Evolutionary conservation across 805 yeast genomes (phyloP).

Genomic region (Starmerella stellata): DNA sequence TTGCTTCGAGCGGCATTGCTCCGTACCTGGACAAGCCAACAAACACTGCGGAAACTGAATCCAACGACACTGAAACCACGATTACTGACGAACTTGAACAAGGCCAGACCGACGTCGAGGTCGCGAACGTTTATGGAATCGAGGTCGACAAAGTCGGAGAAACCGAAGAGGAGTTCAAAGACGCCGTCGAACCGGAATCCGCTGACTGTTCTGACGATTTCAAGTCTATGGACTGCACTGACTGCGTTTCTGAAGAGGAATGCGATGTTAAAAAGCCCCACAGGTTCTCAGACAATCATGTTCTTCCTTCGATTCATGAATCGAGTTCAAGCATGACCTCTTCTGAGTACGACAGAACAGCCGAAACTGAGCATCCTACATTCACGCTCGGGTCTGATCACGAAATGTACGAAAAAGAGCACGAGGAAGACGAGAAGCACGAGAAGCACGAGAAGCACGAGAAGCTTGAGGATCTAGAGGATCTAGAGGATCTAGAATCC

Average conservation of each 20-base stretch:
- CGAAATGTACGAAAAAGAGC: not conserved
- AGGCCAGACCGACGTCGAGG: not conserved
- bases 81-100: not conserved
- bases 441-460: not conserved
- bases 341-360: not conserved
- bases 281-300: too few relatives aligned
- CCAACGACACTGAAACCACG: not conserved
- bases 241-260: not conserved
- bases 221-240: slow-evolving; percentile 9
- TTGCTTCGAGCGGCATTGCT: slow-evolving; percentile 18
- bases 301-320: not conserved
- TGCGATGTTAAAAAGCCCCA: not conserved
- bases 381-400: slow-evolving; percentile 3
- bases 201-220: slow-evolving; percentile 14
- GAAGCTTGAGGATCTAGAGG: not conserved
- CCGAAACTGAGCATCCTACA: not conserved
- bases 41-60: not conserved
- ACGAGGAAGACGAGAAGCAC: not conserved
- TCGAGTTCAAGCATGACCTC: not conserved
- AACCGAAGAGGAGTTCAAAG: not conserved
- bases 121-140: too few relatives aligned
- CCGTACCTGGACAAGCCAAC: not conserved
- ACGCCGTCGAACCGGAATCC: not conserved
- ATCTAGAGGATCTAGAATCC: not conserved
- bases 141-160: too few relatives aligned